A percentile compares a stretch with the other conserved stretches of the same genome.
Evolutionary conservation across 108 stramenopile genomes (phyloP).

Genomic region (Skeletonema marinoi): DNA sequence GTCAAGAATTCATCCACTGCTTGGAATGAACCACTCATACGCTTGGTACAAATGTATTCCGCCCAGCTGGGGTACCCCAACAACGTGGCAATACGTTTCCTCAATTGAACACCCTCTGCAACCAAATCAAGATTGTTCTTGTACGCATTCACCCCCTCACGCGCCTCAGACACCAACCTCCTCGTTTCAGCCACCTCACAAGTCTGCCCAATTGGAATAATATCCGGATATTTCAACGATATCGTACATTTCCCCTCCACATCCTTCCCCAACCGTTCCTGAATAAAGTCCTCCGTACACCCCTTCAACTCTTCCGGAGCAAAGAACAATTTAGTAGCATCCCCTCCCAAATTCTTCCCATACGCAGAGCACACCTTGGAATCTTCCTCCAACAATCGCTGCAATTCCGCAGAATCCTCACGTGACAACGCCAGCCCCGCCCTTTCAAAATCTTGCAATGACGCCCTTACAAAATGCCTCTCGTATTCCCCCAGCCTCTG

Average conservation of each 20-base stretch:
- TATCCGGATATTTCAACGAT: constrained; percentile 55
- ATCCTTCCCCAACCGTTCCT: constrained; percentile 41
- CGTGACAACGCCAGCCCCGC: constrained; percentile 44
- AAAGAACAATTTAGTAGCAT: constrained; percentile 51
- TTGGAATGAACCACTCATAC: constrained; percentile 51
- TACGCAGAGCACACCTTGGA: constrained; percentile 33
- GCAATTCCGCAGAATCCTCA: constrained; percentile 27
- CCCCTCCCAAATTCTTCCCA: constrained; percentile 34
- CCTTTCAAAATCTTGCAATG: constrained; percentile 42
- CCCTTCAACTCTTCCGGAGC: constrained; percentile 40
- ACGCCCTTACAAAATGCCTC: constrained; percentile 44
- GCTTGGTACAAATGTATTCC: constrained; percentile 40
- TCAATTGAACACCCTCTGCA: constrained; percentile 30
- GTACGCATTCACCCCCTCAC: constrained; percentile 43
- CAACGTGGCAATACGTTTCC: constrained; percentile 46
- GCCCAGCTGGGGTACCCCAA: constrained; percentile 51
- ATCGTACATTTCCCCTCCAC: constrained; percentile 44
- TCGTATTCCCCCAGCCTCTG: constrained; percentile 18
- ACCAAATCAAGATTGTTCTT: constrained; percentile 53
- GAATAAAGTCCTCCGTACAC: constrained; percentile 36
- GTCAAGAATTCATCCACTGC: constrained; percentile 48
- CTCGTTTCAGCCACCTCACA: constrained; percentile 52
- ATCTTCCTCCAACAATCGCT: constrained; percentile 39
- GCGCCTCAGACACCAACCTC: constrained; percentile 17
- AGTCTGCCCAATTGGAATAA: constrained; percentile 46